A percentile compares a stretch with the other conserved stretches of the same genome.
phyloP scores from a whole-genome alignment of 176 grass and related monocot genomes.

The Metroxylon sagu region DNA sequence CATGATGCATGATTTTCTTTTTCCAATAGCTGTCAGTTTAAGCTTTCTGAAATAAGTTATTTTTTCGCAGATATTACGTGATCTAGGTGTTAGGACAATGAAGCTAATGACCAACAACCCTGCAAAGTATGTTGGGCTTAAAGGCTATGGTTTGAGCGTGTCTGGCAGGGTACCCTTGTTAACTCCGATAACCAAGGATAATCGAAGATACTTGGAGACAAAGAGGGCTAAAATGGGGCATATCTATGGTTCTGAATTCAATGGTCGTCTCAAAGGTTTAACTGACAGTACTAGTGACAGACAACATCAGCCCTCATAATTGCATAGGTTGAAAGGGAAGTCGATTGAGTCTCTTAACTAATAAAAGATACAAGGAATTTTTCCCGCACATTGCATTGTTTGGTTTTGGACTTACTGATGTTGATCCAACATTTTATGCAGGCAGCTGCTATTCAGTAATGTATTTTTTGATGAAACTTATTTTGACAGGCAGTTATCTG shows the following conservation, averaged over 20 bases:
- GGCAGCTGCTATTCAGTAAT: too few species aligned
- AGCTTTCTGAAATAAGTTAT: neutral
- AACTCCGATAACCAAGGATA: conserved; percentile 90
- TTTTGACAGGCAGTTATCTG: too few species aligned
- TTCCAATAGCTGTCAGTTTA: too few species aligned
- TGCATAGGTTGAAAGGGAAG: too few species aligned
- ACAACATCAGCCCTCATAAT: conserved; percentile 5
- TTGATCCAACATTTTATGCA: too few species aligned
- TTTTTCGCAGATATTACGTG: conserved; percentile 56
- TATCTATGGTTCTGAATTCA: conserved; percentile 40
- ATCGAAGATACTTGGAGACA: conserved; percentile 70
- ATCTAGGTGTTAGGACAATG: conserved; percentile 88
- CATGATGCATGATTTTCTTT: too few species aligned
- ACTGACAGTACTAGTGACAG: neutral
- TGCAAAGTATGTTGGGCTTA: conserved; percentile 64
- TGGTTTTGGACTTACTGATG: too few species aligned
- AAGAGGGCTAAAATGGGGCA: conserved; percentile 83
- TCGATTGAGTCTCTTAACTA: too few species aligned
- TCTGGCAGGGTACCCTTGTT: conserved; percentile 60
- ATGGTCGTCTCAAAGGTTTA: conserved; percentile 19
- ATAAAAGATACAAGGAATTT: too few species aligned
- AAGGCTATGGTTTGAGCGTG: conserved; percentile 86
- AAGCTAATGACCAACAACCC: conserved; percentile 91
- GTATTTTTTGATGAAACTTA: too few species aligned
- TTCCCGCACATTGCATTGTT: too few species aligned